Conservation (phyloP, 2,329 filamentous ascomycete species). For the Xylaria polymorpha region DNA sequence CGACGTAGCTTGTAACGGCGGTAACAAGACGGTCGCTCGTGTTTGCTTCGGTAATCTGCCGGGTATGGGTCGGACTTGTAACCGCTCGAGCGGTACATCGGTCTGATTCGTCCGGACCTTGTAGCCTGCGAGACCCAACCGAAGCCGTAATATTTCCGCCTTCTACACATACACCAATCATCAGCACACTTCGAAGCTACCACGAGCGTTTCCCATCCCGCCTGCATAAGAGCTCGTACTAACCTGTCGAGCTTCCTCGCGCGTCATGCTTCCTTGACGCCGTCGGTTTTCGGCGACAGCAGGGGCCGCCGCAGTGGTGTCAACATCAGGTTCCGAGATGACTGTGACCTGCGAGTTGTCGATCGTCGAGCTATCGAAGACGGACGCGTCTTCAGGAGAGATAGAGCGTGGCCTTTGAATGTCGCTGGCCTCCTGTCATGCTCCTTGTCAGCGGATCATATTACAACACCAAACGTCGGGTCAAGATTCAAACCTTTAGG, state of each 20-base stretch:
- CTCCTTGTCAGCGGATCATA: slow-evolving; percentile 32
- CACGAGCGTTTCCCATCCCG: not conserved
- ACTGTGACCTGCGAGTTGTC: slow-evolving; percentile 62
- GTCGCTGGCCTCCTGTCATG: slow-evolving; percentile 30
- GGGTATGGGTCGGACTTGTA: slow-evolving; percentile 59
- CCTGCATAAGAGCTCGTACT: slow-evolving; percentile 29
- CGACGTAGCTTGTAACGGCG: slow-evolving; percentile 17
- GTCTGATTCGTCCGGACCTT: slow-evolving; percentile 80
- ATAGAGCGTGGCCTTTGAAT: slow-evolving; percentile 40
- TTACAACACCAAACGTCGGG: not conserved
- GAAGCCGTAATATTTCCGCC: slow-evolving; percentile 73
- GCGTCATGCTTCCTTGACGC: slow-evolving; percentile 54
- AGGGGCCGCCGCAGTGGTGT: slow-evolving; percentile 16
- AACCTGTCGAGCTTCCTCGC: slow-evolving; percentile 66
- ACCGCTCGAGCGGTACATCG: slow-evolving; percentile 70
- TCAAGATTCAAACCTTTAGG: slow-evolving; percentile 24
- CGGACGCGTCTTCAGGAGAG: slow-evolving; percentile 59
- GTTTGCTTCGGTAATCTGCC: slow-evolving; percentile 22
- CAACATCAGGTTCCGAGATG: slow-evolving; percentile 61
- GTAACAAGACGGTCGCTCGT: slow-evolving; percentile 15
- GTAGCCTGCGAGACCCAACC: slow-evolving; percentile 78
- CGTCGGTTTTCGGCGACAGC: slow-evolving; percentile 38
- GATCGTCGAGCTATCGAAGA: slow-evolving; percentile 62
- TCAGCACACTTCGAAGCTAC: slow-evolving; percentile 20
- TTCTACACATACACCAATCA: slow-evolving; percentile 56